Conservation (phyloP, 2,329 filamentous ascomycete genomes). For the Neopestalotiopsis clavispora region DNA sequence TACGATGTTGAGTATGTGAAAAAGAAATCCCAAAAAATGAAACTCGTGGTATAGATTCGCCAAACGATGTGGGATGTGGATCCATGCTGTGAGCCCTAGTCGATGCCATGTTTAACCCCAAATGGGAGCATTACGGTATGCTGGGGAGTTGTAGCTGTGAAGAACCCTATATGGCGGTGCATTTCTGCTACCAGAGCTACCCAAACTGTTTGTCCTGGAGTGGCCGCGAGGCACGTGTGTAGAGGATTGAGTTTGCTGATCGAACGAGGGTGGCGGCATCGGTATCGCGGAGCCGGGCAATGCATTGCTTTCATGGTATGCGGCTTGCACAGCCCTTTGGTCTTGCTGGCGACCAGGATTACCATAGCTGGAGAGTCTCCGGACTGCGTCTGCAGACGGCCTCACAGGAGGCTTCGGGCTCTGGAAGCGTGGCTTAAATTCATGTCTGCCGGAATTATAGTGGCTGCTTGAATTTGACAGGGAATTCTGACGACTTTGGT, state of each 20-base stretch:
- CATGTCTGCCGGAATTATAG: slow-evolving; percentile 12
- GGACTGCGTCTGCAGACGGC: slow-evolving; percentile 18
- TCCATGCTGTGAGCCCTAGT: not conserved
- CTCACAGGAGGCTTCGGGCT: not conserved
- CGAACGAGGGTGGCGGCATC: slow-evolving; percentile 30
- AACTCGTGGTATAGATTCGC: not conserved
- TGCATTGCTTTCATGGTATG: slow-evolving; percentile 11
- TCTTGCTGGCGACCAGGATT: slow-evolving; percentile 22
- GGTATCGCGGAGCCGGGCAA: slow-evolving; percentile 26
- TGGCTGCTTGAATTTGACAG: slow-evolving; percentile 28
- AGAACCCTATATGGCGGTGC: slow-evolving; percentile 54
- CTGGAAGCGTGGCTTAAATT: slow-evolving; percentile 19
- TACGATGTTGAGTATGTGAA: not conserved
- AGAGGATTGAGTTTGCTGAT: slow-evolving; percentile 37
- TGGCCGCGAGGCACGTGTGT: slow-evolving; percentile 41
- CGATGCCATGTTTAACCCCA: slow-evolving; percentile 46
- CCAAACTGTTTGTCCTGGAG: slow-evolving; percentile 43
- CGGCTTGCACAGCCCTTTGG: not conserved
- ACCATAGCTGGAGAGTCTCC: slow-evolving; percentile 32
- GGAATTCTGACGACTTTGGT: slow-evolving; percentile 38
- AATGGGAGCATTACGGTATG: slow-evolving; percentile 59
- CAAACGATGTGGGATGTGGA: not conserved
- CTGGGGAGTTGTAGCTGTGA: slow-evolving; percentile 64
- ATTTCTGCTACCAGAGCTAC: slow-evolving; percentile 30
- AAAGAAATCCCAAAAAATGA: not conserved